Conservation (phyloP, 331 rosid genomes). For the Erythrophleum ivorense region DNA sequence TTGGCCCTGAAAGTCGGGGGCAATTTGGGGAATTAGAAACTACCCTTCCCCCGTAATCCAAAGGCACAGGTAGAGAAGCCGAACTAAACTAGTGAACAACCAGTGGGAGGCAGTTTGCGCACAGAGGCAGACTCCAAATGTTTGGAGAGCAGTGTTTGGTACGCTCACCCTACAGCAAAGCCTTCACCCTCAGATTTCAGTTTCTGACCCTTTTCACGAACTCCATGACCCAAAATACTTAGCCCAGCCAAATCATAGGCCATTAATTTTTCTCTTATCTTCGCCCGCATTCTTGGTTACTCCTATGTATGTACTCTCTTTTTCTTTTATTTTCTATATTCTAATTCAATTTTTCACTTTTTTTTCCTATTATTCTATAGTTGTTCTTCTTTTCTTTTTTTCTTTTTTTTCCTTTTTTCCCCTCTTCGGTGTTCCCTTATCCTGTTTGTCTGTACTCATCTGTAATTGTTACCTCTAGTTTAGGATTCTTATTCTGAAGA, state of each 20-base stretch:
- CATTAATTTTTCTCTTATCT: slow-evolving; percentile 33
- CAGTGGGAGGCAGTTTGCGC: neutral
- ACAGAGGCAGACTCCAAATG: neutral
- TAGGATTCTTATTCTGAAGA: neutral
- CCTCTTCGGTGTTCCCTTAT: neutral
- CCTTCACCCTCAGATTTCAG: neutral
- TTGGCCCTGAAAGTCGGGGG: slow-evolving; percentile 4
- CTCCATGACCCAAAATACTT: slow-evolving; percentile 27
- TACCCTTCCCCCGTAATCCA: neutral
- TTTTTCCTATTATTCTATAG: neutral
- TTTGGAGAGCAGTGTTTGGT: neutral
- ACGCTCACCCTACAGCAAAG: neutral
- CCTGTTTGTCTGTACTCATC: neutral
- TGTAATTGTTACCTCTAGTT: neutral
- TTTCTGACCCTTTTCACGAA: neutral
- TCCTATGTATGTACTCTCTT: slow-evolving; percentile 30
- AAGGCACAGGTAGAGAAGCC: neutral
- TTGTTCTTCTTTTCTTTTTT: neutral
- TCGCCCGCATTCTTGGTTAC: slow-evolving; percentile 43
- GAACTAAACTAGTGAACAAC: slow-evolving; percentile 4
- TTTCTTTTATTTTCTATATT: neutral
- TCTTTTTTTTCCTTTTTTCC: neutral
- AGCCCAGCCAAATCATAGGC: slow-evolving; percentile 24
- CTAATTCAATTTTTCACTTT: neutral
- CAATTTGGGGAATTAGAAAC: neutral